Conservation (phyloP, 768 basidiomycete genomes). For the Crucibulum laeve region DNA sequence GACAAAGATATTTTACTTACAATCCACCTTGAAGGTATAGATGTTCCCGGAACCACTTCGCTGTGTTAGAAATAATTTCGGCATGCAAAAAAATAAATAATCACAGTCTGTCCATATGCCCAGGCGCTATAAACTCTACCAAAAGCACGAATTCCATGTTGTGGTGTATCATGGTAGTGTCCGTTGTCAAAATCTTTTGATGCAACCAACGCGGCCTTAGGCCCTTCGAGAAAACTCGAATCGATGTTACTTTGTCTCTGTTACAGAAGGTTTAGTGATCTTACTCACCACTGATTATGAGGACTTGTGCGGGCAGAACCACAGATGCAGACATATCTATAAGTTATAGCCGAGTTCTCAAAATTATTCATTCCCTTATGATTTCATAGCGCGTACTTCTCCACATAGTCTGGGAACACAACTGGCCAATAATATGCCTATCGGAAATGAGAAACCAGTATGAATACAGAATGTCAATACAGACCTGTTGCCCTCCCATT, state of each 20-base stretch:
- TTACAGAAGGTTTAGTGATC: neutral
- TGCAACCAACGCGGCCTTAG: conserved; percentile 47
- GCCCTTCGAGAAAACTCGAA: conserved; percentile 55
- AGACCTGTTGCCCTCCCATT: conserved; percentile 47
- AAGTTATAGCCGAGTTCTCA: neutral
- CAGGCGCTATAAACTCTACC: conserved; percentile 53
- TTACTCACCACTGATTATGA: conserved; percentile 51
- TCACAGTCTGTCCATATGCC: conserved; percentile 53
- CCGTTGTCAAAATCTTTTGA: conserved; percentile 54
- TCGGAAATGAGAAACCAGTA: too few species aligned
- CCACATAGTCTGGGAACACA: conserved; percentile 49
- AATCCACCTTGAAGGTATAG: conserved; percentile 35
- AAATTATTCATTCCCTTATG: too few species aligned
- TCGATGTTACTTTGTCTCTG: neutral
- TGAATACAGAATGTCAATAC: neutral
- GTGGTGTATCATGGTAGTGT: conserved; percentile 42
- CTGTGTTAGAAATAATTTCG: neutral
- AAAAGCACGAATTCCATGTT: conserved; percentile 51
- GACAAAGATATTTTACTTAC: conserved; percentile 21
- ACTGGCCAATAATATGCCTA: conserved; percentile 57
- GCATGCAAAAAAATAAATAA: neutral
- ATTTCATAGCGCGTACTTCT: too few species aligned
- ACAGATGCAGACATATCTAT: conserved; percentile 49
- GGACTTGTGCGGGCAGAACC: conserved; percentile 52
- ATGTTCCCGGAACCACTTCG: conserved; percentile 53